phyloP scores from a whole-genome alignment of 2,329 filamentous ascomycete species.

The Elsinoe necatrix region DNA sequence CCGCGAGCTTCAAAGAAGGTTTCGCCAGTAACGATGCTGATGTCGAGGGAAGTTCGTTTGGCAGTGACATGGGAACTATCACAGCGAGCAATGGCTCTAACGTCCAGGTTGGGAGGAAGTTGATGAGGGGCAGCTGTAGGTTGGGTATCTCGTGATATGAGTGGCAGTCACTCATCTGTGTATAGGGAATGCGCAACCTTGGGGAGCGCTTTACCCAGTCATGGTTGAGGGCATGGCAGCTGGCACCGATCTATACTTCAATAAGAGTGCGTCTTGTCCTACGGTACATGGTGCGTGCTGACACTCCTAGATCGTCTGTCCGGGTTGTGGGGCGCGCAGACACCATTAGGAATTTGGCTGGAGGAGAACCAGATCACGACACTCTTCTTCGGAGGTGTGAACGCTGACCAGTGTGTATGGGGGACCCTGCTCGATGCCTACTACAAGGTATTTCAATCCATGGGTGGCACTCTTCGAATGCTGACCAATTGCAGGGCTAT shows the following conservation, averaged over 20 bases:
- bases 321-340: conserved; percentile 28
- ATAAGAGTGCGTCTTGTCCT: conserved; percentile 22
- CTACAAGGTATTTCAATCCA: conserved; percentile 20
- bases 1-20: conserved; percentile 24
- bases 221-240: conserved; percentile 24
- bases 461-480: too few species aligned
- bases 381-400: conserved; percentile 29
- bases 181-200: conserved; percentile 26
- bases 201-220: conserved; percentile 23
- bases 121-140: conserved; percentile 23
- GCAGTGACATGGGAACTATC: conserved; percentile 26
- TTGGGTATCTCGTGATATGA: neutral
- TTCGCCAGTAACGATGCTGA: conserved; percentile 22
- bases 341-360: conserved; percentile 26
- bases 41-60: conserved; percentile 24
- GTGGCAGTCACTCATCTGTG: neutral
- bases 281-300: neutral
- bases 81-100: conserved; percentile 21
- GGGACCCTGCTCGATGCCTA: conserved; percentile 28
- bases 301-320: conserved; percentile 22
- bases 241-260: conserved; percentile 26
- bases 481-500: conserved; percentile 21
- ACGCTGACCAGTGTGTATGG: conserved; percentile 29
- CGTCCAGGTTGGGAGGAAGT: conserved; percentile 23
- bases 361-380: conserved; percentile 29